phyloP scores from a whole-genome alignment of 768 basidiomycete genomes.

The Leccinum barrowsii region DNA sequence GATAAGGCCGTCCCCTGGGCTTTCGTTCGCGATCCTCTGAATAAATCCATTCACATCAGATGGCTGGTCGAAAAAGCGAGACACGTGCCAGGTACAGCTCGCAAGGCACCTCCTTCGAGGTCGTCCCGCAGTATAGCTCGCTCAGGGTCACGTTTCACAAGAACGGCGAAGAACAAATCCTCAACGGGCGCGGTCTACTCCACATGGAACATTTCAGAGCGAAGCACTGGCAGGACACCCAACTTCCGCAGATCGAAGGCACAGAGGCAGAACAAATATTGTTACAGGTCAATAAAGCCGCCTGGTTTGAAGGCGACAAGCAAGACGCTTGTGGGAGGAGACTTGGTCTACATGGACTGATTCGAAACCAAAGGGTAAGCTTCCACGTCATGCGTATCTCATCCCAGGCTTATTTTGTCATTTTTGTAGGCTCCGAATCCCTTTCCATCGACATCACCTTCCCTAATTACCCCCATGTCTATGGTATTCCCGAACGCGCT shows the following conservation, averaged over 20 bases:
- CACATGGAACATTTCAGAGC: too few relatives aligned
- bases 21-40: too few relatives aligned
- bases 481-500: slow-evolving; percentile 96
- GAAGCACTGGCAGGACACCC: slow-evolving; percentile 20
- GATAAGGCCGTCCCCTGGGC: too few relatives aligned
- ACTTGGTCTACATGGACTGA: slow-evolving; percentile 85
- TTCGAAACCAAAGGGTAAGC: slow-evolving; percentile 88
- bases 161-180: slow-evolving; percentile 74
- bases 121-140: slow-evolving; percentile 72
- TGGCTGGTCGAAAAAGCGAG: slow-evolving; percentile 67
- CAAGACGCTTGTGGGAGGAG: slow-evolving; percentile 92
- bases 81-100: slow-evolving; percentile 63
- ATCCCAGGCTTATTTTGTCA: slow-evolving; percentile 2
- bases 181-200: too few relatives aligned
- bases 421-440: slow-evolving; percentile 74
- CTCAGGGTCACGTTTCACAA: slow-evolving; percentile 70
- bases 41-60: slow-evolving; percentile 31
- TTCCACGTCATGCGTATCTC: not conserved
- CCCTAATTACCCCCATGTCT: slow-evolving; percentile 27
- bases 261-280: slow-evolving; percentile 49
- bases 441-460: too few relatives aligned
- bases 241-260: slow-evolving; percentile 32
- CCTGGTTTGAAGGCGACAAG: slow-evolving; percentile 87
- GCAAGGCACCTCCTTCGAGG: slow-evolving; percentile 57
- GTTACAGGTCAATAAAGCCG: slow-evolving; percentile 47